Base-by-base conservation (phyloP, 73 alveolate genomes). In the Paramecium octaurelia region DNA sequence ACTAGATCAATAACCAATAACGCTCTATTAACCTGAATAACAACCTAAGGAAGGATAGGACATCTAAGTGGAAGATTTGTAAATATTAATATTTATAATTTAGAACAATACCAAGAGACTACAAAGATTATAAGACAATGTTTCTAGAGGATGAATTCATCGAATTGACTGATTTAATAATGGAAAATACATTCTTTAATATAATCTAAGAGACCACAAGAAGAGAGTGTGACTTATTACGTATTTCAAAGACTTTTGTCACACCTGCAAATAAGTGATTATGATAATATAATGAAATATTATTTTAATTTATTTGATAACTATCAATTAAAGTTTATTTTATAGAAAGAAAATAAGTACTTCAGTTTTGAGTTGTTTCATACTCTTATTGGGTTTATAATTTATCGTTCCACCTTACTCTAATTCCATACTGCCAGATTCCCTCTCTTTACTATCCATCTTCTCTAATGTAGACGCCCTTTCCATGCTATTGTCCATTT, bases 161-260 rank as follows among this genome's bases (percentile, higher is more conserved):
- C 0, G 98, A 95, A 36, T 68, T 98, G 57, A 88, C 97, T 54
- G 99, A 98, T 92, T 94, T 93, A 27, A 98, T 98, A 94, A 96
- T 98, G 96, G 99, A 98, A 95, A 98, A 98, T 92, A 97, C 99
- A 43, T 83, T 97, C 77, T 98, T 95, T 95, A 98, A 98, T 87
- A 85, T 97, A 12, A 97, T 98, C 93, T 95, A 97, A 60, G 99
- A 98, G 92, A 98, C 99, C 23, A 98, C 98, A 8, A 97, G 98
- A 92, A 99, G 97, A 40, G 99, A 98, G 92, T 96, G 97, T 86
- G 99, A 98, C 92, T 86, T 98, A 71, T 92, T 98, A 71, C 93
- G 97, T 23, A 96, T 97, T n/a, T 98, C 99, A 0, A 98, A 97
- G 86, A 97, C 97, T 27, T 98, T 97, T 93, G 97, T 98, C 87